These are phyloP conservation scores for Erodium maritimum DNA, from an alignment of 345 rosid species.

Conservation along the genomic window DNA sequence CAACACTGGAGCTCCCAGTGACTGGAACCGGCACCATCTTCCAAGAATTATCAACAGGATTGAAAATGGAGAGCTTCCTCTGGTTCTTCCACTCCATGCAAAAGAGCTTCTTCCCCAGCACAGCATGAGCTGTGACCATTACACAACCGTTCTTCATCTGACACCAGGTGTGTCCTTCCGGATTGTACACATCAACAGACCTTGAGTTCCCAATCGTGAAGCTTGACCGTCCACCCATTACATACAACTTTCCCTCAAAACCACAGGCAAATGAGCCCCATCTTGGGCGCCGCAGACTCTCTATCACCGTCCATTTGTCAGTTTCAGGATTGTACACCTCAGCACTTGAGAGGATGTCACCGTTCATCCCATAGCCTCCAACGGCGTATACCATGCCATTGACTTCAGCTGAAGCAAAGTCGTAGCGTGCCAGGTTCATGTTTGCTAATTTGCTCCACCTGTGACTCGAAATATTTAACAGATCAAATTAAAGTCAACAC, in stretches of 20 bases:
- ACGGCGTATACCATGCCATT: constrained; percentile 70
- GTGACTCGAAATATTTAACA: background rate
- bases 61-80: constrained; percentile 59
- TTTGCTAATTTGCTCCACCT: constrained; percentile 77
- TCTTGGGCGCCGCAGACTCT: constrained; percentile 71
- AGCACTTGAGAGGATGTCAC: constrained; percentile 57
- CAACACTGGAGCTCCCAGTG: constrained; percentile 51
- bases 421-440: constrained; percentile 66
- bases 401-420: constrained; percentile 86
- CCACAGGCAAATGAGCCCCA: constrained; percentile 80
- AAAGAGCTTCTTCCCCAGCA: constrained; percentile 56
- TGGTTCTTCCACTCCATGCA: constrained; percentile 91
- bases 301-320: constrained; percentile 47
- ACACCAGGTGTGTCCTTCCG: constrained; percentile 51
- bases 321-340: constrained; percentile 68
- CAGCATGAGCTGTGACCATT: constrained; percentile 92
- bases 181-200: constrained; percentile 59
- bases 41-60: constrained; percentile 59
- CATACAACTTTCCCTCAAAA: constrained; percentile 67
- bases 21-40: constrained; percentile 64
- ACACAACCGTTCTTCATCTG: constrained; percentile 82
- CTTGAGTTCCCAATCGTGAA: constrained; percentile 84
- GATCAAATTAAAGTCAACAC: too few relatives aligned
- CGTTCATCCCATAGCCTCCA: constrained; percentile 70
- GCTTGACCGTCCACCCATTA: constrained; percentile 93